Conservation (phyloP, 2,329 filamentous ascomycete genomes). For the Dichotomopilus funicola region DNA sequence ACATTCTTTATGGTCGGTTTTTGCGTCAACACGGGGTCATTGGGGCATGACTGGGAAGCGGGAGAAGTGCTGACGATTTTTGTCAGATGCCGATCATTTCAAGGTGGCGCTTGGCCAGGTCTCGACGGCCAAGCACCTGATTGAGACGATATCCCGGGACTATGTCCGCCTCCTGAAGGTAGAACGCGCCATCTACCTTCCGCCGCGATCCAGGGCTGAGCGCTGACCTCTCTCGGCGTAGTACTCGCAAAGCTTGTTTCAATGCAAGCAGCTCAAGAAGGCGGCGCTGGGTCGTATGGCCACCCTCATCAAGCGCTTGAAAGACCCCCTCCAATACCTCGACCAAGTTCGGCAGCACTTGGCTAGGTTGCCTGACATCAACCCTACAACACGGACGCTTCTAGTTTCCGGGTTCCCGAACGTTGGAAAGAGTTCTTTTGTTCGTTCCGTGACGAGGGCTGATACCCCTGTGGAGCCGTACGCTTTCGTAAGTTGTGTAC, state of each 20-base stretch:
- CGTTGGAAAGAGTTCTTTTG: constrained; percentile 93
- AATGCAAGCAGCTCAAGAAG: constrained; percentile 98
- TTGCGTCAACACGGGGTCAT: background rate
- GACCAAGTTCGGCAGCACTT: constrained; percentile 95
- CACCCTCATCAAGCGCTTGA: constrained; percentile 88
- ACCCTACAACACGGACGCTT: constrained; percentile 92
- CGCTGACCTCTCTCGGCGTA: constrained; percentile 38
- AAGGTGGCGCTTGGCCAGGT: constrained; percentile 93
- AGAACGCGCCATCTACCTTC: background rate
- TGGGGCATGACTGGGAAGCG: too few relatives aligned
- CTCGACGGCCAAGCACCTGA: constrained; percentile 90
- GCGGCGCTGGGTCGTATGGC: constrained; percentile 93
- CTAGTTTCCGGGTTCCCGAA: constrained; percentile 98
- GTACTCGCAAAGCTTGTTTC: constrained; percentile 94
- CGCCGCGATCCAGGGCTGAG: background rate
- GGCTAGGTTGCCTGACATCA: constrained; percentile 94
- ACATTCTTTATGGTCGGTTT: constrained; percentile 72
- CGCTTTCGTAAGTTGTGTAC: constrained; percentile 53
- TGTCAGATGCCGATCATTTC: constrained; percentile 79
- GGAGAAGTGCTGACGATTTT: constrained; percentile 5
- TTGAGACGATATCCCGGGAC: constrained; percentile 92
- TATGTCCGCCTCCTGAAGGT: constrained; percentile 77
- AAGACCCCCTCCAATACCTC: constrained; percentile 89
- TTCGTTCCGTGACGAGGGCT: constrained; percentile 84
- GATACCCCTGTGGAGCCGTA: constrained; percentile 98